phyloP scores from a whole-genome alignment of 805 yeast species.

The Yamadazyma ubonensis region DNA sequence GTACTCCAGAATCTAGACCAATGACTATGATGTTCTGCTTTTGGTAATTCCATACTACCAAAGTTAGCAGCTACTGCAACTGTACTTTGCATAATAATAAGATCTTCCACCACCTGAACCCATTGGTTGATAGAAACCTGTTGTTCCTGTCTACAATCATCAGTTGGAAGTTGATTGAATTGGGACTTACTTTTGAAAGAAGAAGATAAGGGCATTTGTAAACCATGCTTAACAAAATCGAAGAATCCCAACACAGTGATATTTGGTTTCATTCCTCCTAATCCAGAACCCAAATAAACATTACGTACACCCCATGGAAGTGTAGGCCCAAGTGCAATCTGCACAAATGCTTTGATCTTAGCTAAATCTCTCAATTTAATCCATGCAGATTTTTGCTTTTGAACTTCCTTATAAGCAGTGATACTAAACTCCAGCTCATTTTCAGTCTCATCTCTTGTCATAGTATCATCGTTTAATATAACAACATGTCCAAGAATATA shows the following conservation, averaged over 20 bases:
- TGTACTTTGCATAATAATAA: conserved; percentile 82
- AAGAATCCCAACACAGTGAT: conserved; percentile 90
- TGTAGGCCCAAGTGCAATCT: conserved; percentile 82
- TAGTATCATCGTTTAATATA: conserved; percentile 47
- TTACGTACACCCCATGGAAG: conserved; percentile 95
- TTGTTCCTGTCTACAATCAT: conserved; percentile 66
- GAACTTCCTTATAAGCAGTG: conserved; percentile 61
- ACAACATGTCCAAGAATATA: conserved; percentile 92
- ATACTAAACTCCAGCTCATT: conserved; percentile 42
- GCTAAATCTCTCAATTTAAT: conserved; percentile 72
- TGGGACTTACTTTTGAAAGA: conserved; percentile 19
- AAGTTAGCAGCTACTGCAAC: conserved; percentile 95
- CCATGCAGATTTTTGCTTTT: conserved; percentile 80
- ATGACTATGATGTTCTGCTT: conserved; percentile 19
- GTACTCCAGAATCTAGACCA: conserved; percentile 14
- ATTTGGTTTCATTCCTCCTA: conserved; percentile 99
- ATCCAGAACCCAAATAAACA: conserved; percentile 86
- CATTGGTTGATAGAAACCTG: conserved; percentile 74
- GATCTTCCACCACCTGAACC: conserved; percentile 91
- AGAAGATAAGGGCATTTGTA: conserved; percentile 25
- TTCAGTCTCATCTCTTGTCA: conserved; percentile 31
- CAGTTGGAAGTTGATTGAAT: conserved; percentile 62
- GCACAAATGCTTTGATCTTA: conserved; percentile 89
- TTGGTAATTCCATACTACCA: conserved; percentile 63
- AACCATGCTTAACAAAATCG: conserved; percentile 53